Conservation (phyloP, 257 asterid genomes). For the Capsicum chinense region DNA sequence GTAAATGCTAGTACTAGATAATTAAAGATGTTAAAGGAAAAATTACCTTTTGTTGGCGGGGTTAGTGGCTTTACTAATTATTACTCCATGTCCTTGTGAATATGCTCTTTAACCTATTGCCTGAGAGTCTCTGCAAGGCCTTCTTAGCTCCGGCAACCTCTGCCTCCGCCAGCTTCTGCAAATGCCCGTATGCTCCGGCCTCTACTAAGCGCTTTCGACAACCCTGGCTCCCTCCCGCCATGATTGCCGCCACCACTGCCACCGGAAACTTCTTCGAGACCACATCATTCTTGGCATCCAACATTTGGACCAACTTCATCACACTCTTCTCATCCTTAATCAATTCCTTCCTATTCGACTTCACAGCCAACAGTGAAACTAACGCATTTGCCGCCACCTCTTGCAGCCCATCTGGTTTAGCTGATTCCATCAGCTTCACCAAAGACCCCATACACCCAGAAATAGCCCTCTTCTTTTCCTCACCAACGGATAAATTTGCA, state of each 20-base stretch:
- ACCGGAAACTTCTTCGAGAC: conserved; percentile 82
- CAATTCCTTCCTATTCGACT: conserved; percentile 71
- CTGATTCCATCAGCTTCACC: conserved; percentile 83
- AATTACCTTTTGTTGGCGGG: conserved; percentile 54
- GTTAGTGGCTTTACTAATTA: conserved; percentile 42
- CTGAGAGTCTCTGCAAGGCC: conserved; percentile 88
- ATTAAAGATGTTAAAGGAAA: neutral
- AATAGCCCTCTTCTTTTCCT: conserved; percentile 70
- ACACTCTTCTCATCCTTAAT: conserved; percentile 85
- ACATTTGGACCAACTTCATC: conserved; percentile 74
- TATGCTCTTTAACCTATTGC: conserved; percentile 72
- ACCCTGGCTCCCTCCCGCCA: conserved; percentile 90
- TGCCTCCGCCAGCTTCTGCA: conserved; percentile 70
- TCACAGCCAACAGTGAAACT: conserved; percentile 67
- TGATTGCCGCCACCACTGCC: conserved; percentile 67
- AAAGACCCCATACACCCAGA: conserved; percentile 74
- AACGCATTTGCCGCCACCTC: conserved; percentile 89
- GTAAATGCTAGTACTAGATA: neutral
- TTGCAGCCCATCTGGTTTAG: conserved; percentile 90
- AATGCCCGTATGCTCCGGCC: conserved; percentile 67
- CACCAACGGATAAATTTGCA: conserved; percentile 67
- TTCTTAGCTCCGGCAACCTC: conserved; percentile 83
- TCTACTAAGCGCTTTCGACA: conserved; percentile 79
- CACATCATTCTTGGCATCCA: conserved; percentile 70
- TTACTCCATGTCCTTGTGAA: conserved; percentile 75